phyloP scores from a whole-genome alignment of 2,329 filamentous ascomycete species.

The Alternaria novae-zelandiae region DNA sequence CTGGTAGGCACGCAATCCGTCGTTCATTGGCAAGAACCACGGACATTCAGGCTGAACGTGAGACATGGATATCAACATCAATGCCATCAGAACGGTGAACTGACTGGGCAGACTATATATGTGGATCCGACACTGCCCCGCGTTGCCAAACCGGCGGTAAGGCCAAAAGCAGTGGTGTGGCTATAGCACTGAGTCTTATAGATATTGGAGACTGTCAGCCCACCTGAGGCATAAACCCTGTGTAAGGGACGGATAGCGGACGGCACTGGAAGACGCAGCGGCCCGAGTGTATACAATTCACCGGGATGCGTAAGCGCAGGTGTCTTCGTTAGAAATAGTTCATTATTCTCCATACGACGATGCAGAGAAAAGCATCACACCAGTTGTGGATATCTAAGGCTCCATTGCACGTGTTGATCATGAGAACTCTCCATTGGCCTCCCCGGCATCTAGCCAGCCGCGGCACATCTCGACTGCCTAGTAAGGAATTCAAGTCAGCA shows the following conservation, averaged over 20 bases:
- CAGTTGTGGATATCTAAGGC: conserved; percentile 31
- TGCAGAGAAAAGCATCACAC: conserved; percentile 18
- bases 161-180: neutral
- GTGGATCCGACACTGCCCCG: neutral
- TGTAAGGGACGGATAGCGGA: neutral
- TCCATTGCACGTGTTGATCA: conserved; percentile 32
- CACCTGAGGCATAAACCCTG: neutral
- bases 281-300: neutral
- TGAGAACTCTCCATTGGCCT: conserved; percentile 43
- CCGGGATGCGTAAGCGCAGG: neutral
- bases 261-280: conserved; percentile 2
- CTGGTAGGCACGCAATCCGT: neutral
- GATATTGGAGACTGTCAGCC: neutral
- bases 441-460: conserved; percentile 67
- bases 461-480: conserved; percentile 76
- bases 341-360: neutral
- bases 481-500: conserved; percentile 6
- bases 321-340: neutral
- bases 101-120: neutral
- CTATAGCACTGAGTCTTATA: neutral
- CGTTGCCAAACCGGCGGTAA: neutral
- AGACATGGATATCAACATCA: conserved; percentile 8
- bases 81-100: neutral
- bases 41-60: conserved; percentile 23
- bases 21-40: neutral